phyloP scores from a whole-genome alignment of 1,139 yeast species.

The Oligophagozyma castellii region DNA sequence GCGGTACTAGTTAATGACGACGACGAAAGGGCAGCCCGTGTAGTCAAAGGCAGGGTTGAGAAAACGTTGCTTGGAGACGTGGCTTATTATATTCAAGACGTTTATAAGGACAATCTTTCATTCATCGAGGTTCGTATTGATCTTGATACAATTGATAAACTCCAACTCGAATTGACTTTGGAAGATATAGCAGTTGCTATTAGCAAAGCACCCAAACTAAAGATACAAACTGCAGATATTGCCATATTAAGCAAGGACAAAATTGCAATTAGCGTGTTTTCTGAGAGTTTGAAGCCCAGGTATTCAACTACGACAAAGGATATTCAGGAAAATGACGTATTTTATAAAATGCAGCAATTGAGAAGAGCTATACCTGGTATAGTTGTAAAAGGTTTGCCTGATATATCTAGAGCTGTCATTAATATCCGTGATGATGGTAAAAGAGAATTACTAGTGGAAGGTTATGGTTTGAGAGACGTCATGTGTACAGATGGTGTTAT shows the following conservation, averaged over 20 bases:
- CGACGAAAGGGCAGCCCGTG: conserved; percentile 96
- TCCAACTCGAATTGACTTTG: conserved; percentile 77
- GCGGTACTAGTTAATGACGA: conserved; percentile 85
- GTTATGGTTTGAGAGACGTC: conserved; percentile 89
- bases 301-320: conserved; percentile 30
- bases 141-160: conserved; percentile 67
- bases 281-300: conserved; percentile 35
- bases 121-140: conserved; percentile 75
- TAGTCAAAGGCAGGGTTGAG: conserved; percentile 94
- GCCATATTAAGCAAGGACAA: conserved; percentile 52
- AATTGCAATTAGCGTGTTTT: conserved; percentile 61
- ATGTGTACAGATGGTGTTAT: conserved; percentile 97
- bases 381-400: conserved; percentile 86
- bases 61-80: conserved; percentile 82
- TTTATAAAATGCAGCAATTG: conserved; percentile 79
- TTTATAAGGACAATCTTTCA: conserved; percentile 69
- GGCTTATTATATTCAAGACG: conserved; percentile 84
- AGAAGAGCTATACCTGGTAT: conserved; percentile 76
- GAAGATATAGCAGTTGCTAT: conserved; percentile 83
- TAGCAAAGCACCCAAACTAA: conserved; percentile 74
- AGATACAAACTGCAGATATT: conserved; percentile 63
- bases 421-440: conserved; percentile 74
- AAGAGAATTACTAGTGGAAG: conserved; percentile 90
- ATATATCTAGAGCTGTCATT: conserved; percentile 89
- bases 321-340: conserved; percentile 47